Conservation (phyloP, 2,329 filamentous ascomycete species). For the Trichophyton rubrum region DNA sequence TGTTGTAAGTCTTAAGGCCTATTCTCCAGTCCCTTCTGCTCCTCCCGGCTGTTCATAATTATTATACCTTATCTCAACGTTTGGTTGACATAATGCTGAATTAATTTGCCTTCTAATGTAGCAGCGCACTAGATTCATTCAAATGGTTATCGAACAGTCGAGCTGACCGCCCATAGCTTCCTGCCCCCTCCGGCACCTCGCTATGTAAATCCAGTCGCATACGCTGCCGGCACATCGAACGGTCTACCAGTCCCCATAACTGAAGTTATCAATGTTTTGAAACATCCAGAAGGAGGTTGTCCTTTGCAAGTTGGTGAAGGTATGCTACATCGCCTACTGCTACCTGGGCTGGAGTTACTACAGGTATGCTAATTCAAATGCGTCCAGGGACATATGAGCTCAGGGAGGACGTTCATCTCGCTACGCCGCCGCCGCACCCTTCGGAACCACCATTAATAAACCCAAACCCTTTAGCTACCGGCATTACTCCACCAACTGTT, state of each 20-base stretch:
- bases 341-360: neutral
- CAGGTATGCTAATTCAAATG: neutral
- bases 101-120: neutral
- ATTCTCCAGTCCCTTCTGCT: neutral
- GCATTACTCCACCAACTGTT: constrained; percentile 65
- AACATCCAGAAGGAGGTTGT: constrained; percentile 69
- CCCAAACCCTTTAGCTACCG: constrained; percentile 81
- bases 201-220: constrained; percentile 62
- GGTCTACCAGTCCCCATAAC: constrained; percentile 62
- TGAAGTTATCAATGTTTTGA: constrained; percentile 86
- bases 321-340: constrained; percentile 25
- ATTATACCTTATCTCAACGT: neutral
- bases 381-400: constrained; percentile 72
- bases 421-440: constrained; percentile 88
- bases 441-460: constrained; percentile 80
- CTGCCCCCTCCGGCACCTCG: constrained; percentile 71
- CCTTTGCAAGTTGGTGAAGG: constrained; percentile 91
- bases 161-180: constrained; percentile 47
- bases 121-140: neutral
- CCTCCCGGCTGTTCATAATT: neutral
- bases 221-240: constrained; percentile 58
- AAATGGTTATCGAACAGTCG: neutral
- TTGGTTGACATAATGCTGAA: neutral
- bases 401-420: constrained; percentile 80
- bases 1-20: neutral